phyloP scores from a whole-genome alignment of 768 basidiomycete genomes.

The Psilocybe tampanensis region DNA sequence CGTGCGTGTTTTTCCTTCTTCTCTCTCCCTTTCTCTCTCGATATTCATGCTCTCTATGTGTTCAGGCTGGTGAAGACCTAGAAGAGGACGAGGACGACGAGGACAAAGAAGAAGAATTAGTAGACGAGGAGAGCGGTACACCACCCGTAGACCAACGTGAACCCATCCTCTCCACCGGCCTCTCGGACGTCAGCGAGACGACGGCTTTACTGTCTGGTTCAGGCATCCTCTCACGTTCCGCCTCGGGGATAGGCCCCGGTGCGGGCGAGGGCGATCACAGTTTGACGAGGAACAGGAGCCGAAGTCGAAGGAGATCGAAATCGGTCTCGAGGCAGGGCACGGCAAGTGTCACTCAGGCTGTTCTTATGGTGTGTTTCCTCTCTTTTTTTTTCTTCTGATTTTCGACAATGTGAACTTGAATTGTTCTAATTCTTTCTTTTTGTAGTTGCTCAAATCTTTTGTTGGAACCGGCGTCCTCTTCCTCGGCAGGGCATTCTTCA shows the following conservation, averaged over 20 bases:
- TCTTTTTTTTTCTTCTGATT: background rate
- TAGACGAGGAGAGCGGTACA: slow-evolving; percentile 55
- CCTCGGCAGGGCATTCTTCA: slow-evolving; percentile 96
- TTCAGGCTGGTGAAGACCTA: slow-evolving; percentile 86
- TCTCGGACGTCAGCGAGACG: slow-evolving; percentile 44
- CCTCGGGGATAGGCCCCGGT: slow-evolving; percentile 23
- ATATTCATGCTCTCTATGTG: background rate
- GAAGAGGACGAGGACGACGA: slow-evolving; percentile 92
- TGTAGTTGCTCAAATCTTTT: slow-evolving; percentile 87
- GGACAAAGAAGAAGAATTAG: slow-evolving; percentile 63
- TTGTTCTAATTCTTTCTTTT: background rate
- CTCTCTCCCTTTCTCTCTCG: background rate
- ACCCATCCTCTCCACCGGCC: slow-evolving; percentile 13
- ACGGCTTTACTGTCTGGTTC: slow-evolving; percentile 53
- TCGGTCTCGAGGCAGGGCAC: slow-evolving; percentile 76
- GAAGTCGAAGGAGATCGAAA: slow-evolving; percentile 29
- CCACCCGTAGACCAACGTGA: background rate
- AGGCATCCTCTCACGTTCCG: slow-evolving; percentile 24
- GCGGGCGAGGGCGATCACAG: slow-evolving; percentile 46
- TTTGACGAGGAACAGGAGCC: background rate
- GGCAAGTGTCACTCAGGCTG: slow-evolving; percentile 88
- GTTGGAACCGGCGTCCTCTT: slow-evolving; percentile 96
- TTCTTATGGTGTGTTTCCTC: slow-evolving; percentile 74
- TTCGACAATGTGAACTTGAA: background rate
- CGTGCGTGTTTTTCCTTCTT: slow-evolving; percentile 49